Percentiles rank a stretch among this genome's conserved stretches.
These are phyloP conservation scores for Tolypocladium sp. DNA, from an alignment of 2,329 filamentous ascomycete genomes.

Conservation along the genomic window DNA sequence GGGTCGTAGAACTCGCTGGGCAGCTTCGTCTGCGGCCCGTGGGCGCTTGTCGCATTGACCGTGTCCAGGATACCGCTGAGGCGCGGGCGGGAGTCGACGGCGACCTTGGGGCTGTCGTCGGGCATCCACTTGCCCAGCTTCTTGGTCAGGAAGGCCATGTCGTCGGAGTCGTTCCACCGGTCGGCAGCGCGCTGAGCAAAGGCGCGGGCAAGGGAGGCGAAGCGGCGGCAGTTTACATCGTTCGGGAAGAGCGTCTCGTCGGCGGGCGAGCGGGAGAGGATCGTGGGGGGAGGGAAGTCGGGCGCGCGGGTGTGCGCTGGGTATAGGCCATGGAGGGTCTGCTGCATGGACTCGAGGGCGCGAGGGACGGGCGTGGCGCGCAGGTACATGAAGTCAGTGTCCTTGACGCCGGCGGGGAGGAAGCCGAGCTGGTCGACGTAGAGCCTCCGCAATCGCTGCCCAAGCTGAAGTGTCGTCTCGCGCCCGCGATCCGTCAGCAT, in stretches of 20 bases:
- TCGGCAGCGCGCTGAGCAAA: conserved; percentile 65
- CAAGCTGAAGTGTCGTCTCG: conserved; percentile 61
- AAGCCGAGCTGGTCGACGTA: conserved; percentile 70
- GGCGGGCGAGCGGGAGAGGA: conserved; percentile 52
- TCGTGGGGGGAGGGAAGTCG: conserved; percentile 51
- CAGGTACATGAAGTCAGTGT: conserved; percentile 56
- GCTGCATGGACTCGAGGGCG: conserved; percentile 68
- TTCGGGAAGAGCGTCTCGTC: conserved; percentile 80
- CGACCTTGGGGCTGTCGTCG: conserved; percentile 53
- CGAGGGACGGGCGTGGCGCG: conserved; percentile 67
- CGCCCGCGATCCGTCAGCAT: conserved; percentile 70
- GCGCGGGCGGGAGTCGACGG: conserved; percentile 75
- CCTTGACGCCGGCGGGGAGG: conserved; percentile 51
- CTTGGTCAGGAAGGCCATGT: conserved; percentile 77
- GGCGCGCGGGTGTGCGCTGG: conserved; percentile 38
- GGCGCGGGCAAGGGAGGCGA: conserved; percentile 57
- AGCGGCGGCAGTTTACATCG: conserved; percentile 63
- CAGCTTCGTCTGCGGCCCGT: conserved; percentile 63
- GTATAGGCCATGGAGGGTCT: conserved; percentile 68
- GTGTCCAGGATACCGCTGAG: conserved; percentile 91
- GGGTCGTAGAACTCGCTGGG: conserved; percentile 82
- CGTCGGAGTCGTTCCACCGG: conserved; percentile 65
- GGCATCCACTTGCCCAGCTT: conserved; percentile 83
- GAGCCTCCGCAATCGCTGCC: conserved; percentile 56
- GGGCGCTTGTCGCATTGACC: conserved; percentile 79